Base-by-base conservation (phyloP, 2,329 filamentous ascomycete species). In the Pseudogymnoascus sp. region DNA sequence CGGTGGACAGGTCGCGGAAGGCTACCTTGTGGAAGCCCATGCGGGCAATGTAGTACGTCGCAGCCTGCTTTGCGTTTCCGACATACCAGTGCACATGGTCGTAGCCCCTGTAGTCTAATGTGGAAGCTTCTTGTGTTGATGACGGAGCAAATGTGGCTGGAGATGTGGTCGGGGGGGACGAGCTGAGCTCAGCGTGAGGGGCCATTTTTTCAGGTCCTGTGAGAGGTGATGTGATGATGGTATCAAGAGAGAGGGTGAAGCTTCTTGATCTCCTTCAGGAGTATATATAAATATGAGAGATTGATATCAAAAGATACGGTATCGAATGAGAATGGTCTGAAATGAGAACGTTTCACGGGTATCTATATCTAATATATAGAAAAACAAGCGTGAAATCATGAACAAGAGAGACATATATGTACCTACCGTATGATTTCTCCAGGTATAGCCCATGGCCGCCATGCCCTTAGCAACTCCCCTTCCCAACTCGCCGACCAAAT, bases 11-110 rank as follows among this genome's bases (percentile, higher is more conserved):
- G 4, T 93, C 93, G 42, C 84, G 84, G 76, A 96, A 96, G 66
- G 93, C 93, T 64, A 96, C 77, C 18, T 84, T 85, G 71, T 84
- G 81, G 79, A 97, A 96, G 63, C 91, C 93, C 80, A 97, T 92
- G 68, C 92, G 89, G 10, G 85, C 88, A 69, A 89, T 88, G 78
- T 96, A 97, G 79, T 91, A 97, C 12, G 89, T 84, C 40, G 93
- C 93, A 2, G 92, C 91, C 80, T 97, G 93, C 78, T 97, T 97
- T 70, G 93, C 93, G 74, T 97, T 97, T 73, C 93, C 92, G 31
- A 97, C 93, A 80, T 91, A 96, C 93, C 93, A 97, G 69, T 91
- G 93, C 63, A 96, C 85, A 76, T 96, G 90, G 77, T 96, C 91
- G 75, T 96, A 97, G 73, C 91, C 92, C 66, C 85, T 84, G 79